A percentile compares a stretch with the other conserved stretches of the same genome.
Evolutionary conservation across 2,329 filamentous ascomycete genomes (phyloP).

Genomic region (Ceratocystis lukuohia): DNA sequence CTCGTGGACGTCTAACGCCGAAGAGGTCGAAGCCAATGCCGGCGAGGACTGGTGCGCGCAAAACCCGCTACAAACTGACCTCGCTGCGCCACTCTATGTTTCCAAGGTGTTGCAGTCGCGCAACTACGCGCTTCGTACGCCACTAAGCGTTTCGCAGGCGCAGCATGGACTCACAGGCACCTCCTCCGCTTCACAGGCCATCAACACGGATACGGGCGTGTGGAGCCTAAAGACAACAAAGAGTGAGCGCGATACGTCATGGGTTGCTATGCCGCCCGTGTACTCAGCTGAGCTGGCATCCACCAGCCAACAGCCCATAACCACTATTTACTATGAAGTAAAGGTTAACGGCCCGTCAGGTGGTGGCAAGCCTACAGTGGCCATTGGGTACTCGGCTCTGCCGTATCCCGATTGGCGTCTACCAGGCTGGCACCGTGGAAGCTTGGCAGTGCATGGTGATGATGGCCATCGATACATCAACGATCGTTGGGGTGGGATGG

Average conservation of each 20-base stretch:
- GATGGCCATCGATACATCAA: conserved; percentile 67
- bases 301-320: conserved; percentile 18
- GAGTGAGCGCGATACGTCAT: conserved; percentile 44
- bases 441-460: conserved; percentile 64
- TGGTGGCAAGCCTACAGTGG: conserved; percentile 31
- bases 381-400: conserved; percentile 56
- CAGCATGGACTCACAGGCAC: conserved; percentile 35
- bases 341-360: conserved; percentile 35
- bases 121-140: conserved; percentile 36
- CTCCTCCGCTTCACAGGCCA: conserved; percentile 32
- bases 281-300: conserved; percentile 43
- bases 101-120: conserved; percentile 32
- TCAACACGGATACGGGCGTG: conserved; percentile 32
- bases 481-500: conserved; percentile 57
- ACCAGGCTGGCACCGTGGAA: conserved; percentile 68
- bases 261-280: conserved; percentile 55
- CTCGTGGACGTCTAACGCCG: conserved; percentile 58
- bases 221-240: conserved; percentile 36
- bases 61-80: conserved; percentile 45
- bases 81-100: conserved; percentile 27
- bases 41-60: conserved; percentile 52
- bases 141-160: not conserved
- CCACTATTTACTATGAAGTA: conserved; percentile 58
- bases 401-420: conserved; percentile 67
- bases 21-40: conserved; percentile 46